Evolutionary conservation across 805 yeast species (phyloP), one percentile per base, ranked within the genome.

Genomic region (Jamesozyma gamospora): DNA sequence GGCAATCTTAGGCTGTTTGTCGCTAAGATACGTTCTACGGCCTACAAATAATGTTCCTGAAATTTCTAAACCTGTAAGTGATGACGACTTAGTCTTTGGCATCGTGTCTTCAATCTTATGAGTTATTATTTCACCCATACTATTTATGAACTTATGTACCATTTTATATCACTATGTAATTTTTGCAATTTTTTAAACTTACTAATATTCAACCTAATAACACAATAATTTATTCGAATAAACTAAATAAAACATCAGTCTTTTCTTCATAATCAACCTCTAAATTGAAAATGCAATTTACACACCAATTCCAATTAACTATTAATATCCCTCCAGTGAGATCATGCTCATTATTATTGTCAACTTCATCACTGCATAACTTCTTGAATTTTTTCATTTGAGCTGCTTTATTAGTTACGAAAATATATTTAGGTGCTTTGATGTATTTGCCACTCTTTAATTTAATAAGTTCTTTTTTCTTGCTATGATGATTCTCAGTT

Each of bases 381-480:
- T 52, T 51, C 34, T 48, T 48, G 36, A 57, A 51, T 28, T 48
- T 46, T 38, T 51, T 52, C 5, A 55, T 54, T 37, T 53, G 55
- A 2, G 57, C 42, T 12, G 60, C 48, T 29, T 52, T 53, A 14
- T 50, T 49, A 2, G 50, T 57, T 3, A 59, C 13, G 94, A 0
- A 95, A 85, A 12, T 86, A 73, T 33, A 38, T 29, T 48, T 43
- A 3, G 53, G 49, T 4, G 41, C 33, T 7, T 17, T 32, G 10
- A 17, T 40, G 13, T 10, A 24, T 15, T 12, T 35, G 3, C 38
- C 41, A n/a, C 29, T 9, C 11, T 8, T 15, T 13, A 31, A 15
- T 31, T 32, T 32, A 10, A 32, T 29, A 7, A 11, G 15, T 30
- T 38, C 19, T 2, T 16, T 18, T 3, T 12, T 29, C 9, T 32